A percentile compares a stretch with the other conserved stretches of the same genome.
These are phyloP conservation scores for Aquilaria yunnanensis DNA, from an alignment of 345 rosid species.

Conservation along the genomic window DNA sequence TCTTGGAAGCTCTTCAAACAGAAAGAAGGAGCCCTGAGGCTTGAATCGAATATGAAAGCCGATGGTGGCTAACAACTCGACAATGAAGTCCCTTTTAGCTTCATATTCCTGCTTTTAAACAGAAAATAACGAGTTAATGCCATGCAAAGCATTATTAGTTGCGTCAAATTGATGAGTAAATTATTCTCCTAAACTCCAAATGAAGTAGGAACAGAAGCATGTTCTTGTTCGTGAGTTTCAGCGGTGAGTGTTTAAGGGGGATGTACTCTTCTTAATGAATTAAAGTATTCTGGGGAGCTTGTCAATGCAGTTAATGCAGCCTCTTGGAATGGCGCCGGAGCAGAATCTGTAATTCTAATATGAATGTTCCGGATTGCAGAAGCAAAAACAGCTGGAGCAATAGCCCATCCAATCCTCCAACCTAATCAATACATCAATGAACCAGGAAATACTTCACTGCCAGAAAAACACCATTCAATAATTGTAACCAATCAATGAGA, in stretches of 20 bases:
- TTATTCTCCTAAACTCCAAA: neutral
- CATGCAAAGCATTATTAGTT: neutral
- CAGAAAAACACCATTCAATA: neutral
- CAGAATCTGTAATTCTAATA: slow-evolving; percentile 43
- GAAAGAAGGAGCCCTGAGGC: slow-evolving; percentile 49
- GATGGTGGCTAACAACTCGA: slow-evolving; percentile 25
- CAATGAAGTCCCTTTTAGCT: slow-evolving; percentile 38
- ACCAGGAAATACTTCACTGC: slow-evolving; percentile 7
- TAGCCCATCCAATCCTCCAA: slow-evolving; percentile 67
- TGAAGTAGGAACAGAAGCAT: neutral
- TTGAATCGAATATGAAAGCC: slow-evolving; percentile 45
- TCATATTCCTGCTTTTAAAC: slow-evolving; percentile 36
- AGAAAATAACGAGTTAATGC: neutral
- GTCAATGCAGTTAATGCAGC: slow-evolving; percentile 48
- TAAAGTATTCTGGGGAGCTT: slow-evolving; percentile 33
- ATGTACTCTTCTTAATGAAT: slow-evolving; percentile 35
- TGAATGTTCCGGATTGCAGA: slow-evolving; percentile 50
- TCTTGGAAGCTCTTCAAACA: slow-evolving; percentile 47
- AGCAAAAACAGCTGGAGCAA: slow-evolving; percentile 44
- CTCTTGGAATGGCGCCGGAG: slow-evolving; percentile 65
- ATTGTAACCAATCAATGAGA: neutral
- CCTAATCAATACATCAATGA: slow-evolving; percentile 23
- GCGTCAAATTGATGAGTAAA: neutral
- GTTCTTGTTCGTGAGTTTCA: slow-evolving; percentile 1
- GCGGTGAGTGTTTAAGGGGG: neutral